Evolutionary conservation across 1,284 basidiomycete species (phyloP).

Genomic region (Ceratobasidium sp.): DNA sequence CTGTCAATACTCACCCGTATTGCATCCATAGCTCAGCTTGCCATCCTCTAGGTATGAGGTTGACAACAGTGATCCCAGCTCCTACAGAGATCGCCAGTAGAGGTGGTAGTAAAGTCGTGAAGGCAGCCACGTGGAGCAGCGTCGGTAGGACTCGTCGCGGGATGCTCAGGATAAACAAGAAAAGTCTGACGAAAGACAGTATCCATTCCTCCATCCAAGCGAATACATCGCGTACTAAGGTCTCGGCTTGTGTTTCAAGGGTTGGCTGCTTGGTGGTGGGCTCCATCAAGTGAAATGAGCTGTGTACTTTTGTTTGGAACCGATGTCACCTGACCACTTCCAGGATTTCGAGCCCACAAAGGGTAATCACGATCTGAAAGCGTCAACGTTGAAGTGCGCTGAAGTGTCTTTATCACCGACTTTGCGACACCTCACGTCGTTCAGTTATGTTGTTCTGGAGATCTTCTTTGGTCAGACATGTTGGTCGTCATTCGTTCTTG

Average conservation of each 20-base stretch:
- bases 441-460: background rate
- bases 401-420: constrained; percentile 22
- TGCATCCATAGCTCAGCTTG: constrained; percentile 42
- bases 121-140: constrained; percentile 43
- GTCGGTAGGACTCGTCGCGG: constrained; percentile 35
- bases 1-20: constrained; percentile 22
- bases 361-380: background rate
- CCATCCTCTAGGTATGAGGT: constrained; percentile 32
- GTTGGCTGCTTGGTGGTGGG: constrained; percentile 33
- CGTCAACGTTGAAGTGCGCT: background rate
- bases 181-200: constrained; percentile 9
- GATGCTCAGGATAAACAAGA: constrained; percentile 28
- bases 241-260: constrained; percentile 25
- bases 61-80: constrained; percentile 34
- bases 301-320: constrained; percentile 18
- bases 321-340: constrained; percentile 17
- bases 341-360: background rate
- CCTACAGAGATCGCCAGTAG: constrained; percentile 30
- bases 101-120: constrained; percentile 34
- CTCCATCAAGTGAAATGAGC: constrained; percentile 19
- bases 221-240: constrained; percentile 17
- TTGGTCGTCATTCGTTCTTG: background rate
- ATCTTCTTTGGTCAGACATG: background rate
- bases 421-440: background rate
- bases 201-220: constrained; percentile 24